A percentile compares a stretch with the other conserved stretches of the same genome.
Conservation (phyloP, 129 eudicot genomes). For the Logfia minima region DNA sequence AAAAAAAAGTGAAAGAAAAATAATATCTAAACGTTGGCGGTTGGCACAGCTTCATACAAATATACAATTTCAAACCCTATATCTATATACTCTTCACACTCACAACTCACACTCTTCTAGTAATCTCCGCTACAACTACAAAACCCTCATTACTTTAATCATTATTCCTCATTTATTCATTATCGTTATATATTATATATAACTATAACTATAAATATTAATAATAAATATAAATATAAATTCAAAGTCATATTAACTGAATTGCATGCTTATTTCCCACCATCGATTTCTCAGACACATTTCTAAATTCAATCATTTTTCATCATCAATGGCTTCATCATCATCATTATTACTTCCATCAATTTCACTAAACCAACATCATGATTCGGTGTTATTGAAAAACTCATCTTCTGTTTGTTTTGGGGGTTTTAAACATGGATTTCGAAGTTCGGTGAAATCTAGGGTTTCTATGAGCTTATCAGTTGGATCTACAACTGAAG, state of each 20-base stretch:
- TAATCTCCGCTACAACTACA: slow-evolving; percentile 47
- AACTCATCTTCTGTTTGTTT: slow-evolving; percentile 28
- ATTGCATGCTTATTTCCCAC: slow-evolving; percentile 46
- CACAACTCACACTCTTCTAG: slow-evolving; percentile 18
- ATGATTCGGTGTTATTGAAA: slow-evolving; percentile 20
- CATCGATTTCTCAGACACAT: slow-evolving; percentile 27
- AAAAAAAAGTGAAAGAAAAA: not conserved
- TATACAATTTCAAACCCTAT: slow-evolving; percentile 27
- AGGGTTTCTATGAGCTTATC: slow-evolving; percentile 79
- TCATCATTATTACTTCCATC: slow-evolving; percentile 45
- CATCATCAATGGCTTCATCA: slow-evolving; percentile 54
- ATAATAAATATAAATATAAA: not conserved
- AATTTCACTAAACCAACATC: slow-evolving; percentile 11
- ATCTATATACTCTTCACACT: not conserved
- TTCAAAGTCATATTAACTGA: slow-evolving; percentile 19
- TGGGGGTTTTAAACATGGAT: slow-evolving; percentile 45
- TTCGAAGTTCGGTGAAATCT: slow-evolving; percentile 48
- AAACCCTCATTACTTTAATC: not conserved
- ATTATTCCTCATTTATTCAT: not conserved
- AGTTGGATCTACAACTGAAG: slow-evolving; percentile 62
- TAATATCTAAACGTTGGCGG: slow-evolving; percentile 20
- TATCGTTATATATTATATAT: not conserved
- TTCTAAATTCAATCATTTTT: slow-evolving; percentile 2
- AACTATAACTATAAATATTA: no score
- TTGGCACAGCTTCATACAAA: slow-evolving; percentile 5